Base-by-base conservation (phyloP, 2,329 filamentous ascomycete genomes). In the Metarhizium anisopliae region DNA sequence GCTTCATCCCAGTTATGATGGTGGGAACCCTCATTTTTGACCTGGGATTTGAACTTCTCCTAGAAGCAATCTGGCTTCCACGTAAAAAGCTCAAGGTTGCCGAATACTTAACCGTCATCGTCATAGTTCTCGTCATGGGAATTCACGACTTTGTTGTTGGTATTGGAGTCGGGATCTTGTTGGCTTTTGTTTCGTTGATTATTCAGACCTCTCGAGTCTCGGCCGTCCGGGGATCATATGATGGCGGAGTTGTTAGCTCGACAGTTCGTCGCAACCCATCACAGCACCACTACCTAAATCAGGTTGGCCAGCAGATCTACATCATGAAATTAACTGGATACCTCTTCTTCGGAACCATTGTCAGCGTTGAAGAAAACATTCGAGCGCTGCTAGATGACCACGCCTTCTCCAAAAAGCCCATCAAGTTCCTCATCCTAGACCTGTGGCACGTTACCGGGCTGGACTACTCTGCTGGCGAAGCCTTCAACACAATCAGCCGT, bases 341-440 rank as follows among this genome's bases (percentile, higher is more conserved):
- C 66, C 81, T 99, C n/a, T 99, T 99, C 77, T 99, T 99, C 63
- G 94, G 94, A 16, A 97, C 92, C 2, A 96, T 99, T 61, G 93
- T 96, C 54, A 90, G 90, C 51, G 93, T 99, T 0, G 94, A 99
- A 70, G 88, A 90, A 59, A 87, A 87, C 60, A 92, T 97, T 59
- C 83, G 92, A 25, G 83, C 79, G 4, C 74, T 97, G 36, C 85
- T 97, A 50, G 86, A 92, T 32, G 90, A 95, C 35, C 85, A 93
- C 59, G 81, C 85, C 2, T 97, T 96, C 67, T 76, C 77, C 30
- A 76, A 83, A 60, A 81, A 85, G 53, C 91, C 93, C 0, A 94
- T 97, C 67, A 87, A 90, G 61, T 99, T 91, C 68, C 77, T 99
- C 47, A 83, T 99, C 18, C 77, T 99, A 43, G 94, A 99, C 67